These are phyloP conservation scores for Erysimum cheiri DNA, from an alignment of 441 rosid genomes.

Conservation along the genomic window DNA sequence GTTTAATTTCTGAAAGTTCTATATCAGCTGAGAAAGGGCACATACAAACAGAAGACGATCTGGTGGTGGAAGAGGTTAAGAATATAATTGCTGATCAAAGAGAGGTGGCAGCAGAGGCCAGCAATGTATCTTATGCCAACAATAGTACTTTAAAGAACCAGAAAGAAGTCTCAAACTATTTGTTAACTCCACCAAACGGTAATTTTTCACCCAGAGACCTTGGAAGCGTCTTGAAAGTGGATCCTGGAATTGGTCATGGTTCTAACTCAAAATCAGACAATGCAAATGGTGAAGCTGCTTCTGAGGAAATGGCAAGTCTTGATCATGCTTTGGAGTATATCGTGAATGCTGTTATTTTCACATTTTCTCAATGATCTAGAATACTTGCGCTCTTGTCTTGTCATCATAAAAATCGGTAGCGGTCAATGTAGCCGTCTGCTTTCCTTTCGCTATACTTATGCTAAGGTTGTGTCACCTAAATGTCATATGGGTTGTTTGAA, in stretches of 20 bases:
- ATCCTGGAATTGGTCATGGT: conserved; percentile 51
- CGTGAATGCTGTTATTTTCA: conserved; percentile 28
- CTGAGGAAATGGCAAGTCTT: conserved; percentile 67
- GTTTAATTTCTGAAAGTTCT: conserved; percentile 48
- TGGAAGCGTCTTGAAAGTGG: conserved; percentile 48
- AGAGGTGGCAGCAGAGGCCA: conserved; percentile 46
- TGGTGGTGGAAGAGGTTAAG: conserved; percentile 73
- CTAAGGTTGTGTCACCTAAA: conserved; percentile 28
- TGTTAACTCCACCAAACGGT: conserved; percentile 45
- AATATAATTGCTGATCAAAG: conserved; percentile 52
- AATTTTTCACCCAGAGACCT: conserved; percentile 44
- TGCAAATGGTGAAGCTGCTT: conserved; percentile 53
- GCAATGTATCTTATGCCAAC: conserved; percentile 36
- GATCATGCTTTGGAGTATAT: conserved; percentile 35
- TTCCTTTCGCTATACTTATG: conserved; percentile 29
- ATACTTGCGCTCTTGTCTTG: conserved; percentile 23
- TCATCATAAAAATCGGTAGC: conserved; percentile 16
- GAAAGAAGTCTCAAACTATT: conserved; percentile 50
- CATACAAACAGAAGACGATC: conserved; percentile 62
- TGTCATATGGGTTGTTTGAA: conserved; percentile 37
- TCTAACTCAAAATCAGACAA: conserved; percentile 49
- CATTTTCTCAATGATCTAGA: conserved; percentile 26
- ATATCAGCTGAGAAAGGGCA: conserved; percentile 50
- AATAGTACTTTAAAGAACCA: conserved; percentile 45
- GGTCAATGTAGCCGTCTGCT: conserved; percentile 24